phyloP scores from a whole-genome alignment of 176 grass and related monocot genomes.

The Aegilops bicornis region DNA sequence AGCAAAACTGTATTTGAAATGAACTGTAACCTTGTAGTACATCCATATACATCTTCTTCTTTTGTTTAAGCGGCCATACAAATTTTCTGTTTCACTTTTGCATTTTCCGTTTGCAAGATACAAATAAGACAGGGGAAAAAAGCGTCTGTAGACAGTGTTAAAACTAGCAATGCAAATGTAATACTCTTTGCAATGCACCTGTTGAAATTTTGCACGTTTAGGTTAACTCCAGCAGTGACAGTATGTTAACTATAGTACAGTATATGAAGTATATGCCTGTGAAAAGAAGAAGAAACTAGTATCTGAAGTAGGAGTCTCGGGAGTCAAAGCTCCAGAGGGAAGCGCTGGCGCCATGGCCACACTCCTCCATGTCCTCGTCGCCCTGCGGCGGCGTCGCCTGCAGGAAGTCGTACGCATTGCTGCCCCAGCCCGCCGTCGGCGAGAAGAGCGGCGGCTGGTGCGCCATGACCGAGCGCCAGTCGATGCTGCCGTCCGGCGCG shows the following conservation, averaged over 20 bases:
- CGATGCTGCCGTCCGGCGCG: constrained; percentile 45
- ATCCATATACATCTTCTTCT: too few species aligned
- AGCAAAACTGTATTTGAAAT: too few species aligned
- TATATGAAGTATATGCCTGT: neutral
- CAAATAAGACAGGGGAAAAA: neutral
- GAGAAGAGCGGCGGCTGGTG: constrained; percentile 54
- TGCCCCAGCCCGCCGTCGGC: constrained; percentile 34
- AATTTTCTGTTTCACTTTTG: neutral
- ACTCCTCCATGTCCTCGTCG: constrained; percentile 46
- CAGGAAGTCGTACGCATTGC: constrained; percentile 50
- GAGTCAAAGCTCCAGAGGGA: constrained; percentile 51
- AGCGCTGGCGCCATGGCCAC: constrained; percentile 22
- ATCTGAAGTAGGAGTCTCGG: constrained; percentile 36
- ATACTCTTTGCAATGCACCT: constrained; percentile 11
- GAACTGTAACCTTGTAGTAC: too few species aligned
- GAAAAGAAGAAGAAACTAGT: constrained; percentile 7
- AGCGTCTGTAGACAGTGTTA: neutral
- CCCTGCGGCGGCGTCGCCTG: neutral
- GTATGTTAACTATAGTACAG: neutral
- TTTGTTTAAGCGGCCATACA: too few species aligned
- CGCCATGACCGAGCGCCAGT: constrained; percentile 47
- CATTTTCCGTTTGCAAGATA: neutral
- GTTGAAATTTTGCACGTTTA: neutral
- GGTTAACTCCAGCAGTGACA: neutral
- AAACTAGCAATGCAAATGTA: neutral